Base-by-base conservation (phyloP, 768 basidiomycete species). In the Ramaria rubella region DNA sequence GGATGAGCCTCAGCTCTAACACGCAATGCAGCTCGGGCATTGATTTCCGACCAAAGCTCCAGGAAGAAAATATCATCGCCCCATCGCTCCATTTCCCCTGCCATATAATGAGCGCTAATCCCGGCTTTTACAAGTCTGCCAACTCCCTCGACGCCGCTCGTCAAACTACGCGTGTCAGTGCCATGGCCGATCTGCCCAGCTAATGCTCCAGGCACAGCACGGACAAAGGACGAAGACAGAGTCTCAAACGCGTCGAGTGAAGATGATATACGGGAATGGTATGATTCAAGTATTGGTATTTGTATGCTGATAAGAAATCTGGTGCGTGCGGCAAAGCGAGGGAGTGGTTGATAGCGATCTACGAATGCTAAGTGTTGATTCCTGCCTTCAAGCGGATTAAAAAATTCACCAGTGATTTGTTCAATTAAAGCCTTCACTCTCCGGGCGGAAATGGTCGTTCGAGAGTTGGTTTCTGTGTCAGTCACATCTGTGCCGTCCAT, bases 211-310 rank as follows among this genome's bases (percentile, higher is more conserved):
- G 96, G 96, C 1, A 98, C 94, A 3, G 87, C 87, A 14, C 92
- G 86, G 40, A 94, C 82, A 61, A 99, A 83, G 0, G 86, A 80
- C 29, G 89, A 92, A 1, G 93, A 91, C 5, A 96, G 75, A 1
- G 86, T 87, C 69, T 98, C 96, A 62, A 97, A 97, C 0, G 94
- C 95, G 63, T 97, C 93, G 24, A 97, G 73, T 8, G 94, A 92
- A 8, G 86, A 81, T 1, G 81, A 76, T 67, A 99, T 85, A 19
- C 94, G 85, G 8, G 74, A 70, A 59, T 83, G 79, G 68, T 96
- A 99, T 5, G 78, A 72, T 57, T 87, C 81, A 12, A 99, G 72
- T 12, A 96, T 66, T 1, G 94, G 93, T 1, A 97, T 73, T 70
- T 99, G 96, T 15, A 95, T 81, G 8, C 79, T 75, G 40, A 86